Evolutionary conservation across 129 eudicot genomes (phyloP).

Genomic region (Pittosporum tobira): DNA sequence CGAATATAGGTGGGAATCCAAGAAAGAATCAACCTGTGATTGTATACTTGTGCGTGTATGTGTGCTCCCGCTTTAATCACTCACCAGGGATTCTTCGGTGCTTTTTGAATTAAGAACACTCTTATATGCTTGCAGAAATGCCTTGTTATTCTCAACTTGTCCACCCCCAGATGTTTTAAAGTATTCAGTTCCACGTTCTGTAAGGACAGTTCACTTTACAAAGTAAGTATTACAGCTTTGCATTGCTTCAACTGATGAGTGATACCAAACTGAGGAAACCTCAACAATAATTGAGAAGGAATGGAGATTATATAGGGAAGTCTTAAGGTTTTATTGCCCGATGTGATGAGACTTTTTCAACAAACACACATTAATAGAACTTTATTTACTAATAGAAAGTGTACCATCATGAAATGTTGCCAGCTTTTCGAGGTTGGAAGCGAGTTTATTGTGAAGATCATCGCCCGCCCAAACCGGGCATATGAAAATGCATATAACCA

Average conservation of each 20-base stretch:
- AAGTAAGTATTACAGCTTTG: too few relatives aligned
- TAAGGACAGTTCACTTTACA: background rate
- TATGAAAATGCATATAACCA: conserved; percentile 20
- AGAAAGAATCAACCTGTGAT: background rate
- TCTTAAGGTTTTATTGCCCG: too few relatives aligned
- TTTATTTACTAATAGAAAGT: background rate
- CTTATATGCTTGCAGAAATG: conserved; percentile 15
- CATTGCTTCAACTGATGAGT: too few relatives aligned
- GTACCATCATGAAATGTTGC: conserved; percentile 33
- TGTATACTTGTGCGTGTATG: background rate
- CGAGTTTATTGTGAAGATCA: conserved; percentile 34
- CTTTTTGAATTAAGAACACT: conserved; percentile 36
- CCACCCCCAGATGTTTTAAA: conserved; percentile 12
- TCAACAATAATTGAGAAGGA: too few relatives aligned
- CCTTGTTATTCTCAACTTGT: background rate
- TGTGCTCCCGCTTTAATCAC: background rate
- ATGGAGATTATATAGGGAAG: too few relatives aligned
- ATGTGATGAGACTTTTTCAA: too few relatives aligned
- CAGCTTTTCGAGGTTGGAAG: conserved; percentile 28
- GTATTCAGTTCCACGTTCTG: conserved; percentile 24
- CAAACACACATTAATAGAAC: too few relatives aligned
- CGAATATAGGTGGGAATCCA: background rate
- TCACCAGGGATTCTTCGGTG: conserved; percentile 37
- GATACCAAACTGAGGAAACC: too few relatives aligned
- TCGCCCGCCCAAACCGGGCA: conserved; percentile 56